A percentile compares a stretch with the other conserved stretches of the same genome.
Evolutionary conservation across 441 rosid species (phyloP).

Genomic region (Sinapis alba): DNA sequence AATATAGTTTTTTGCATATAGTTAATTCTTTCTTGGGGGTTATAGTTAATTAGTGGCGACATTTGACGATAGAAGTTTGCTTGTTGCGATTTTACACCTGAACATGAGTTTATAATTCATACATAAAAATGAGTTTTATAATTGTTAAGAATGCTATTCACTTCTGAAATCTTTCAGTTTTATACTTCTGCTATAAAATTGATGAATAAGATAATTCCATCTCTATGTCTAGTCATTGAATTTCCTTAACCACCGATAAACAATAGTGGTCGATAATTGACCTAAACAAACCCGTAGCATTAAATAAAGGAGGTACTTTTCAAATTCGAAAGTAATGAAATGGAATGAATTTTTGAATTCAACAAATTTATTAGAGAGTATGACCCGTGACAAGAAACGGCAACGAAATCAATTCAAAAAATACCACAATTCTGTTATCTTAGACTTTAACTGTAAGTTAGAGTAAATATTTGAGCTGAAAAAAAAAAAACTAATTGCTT

Average conservation of each 20-base stretch:
- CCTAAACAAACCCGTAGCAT: neutral
- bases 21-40: neutral
- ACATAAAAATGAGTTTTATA: neutral
- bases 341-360: conserved; percentile 15
- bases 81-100: neutral
- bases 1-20: neutral
- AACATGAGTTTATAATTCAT: neutral
- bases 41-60: neutral
- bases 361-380: conserved; percentile 20
- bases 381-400: conserved; percentile 22
- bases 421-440: neutral
- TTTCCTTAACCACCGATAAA: neutral
- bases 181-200: neutral
- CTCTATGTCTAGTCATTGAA: neutral
- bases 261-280: conserved; percentile 13
- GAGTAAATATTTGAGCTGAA: no score
- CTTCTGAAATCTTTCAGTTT: neutral
- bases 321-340: neutral
- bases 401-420: neutral
- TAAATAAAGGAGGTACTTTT: conserved; percentile 4
- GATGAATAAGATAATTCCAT: neutral
- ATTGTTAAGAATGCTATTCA: neutral
- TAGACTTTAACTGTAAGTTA: neutral
- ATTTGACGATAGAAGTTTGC: neutral
- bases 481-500: no score